Base-by-base conservation (phyloP, 176 grass and related monocot species). In the Aegilops tauschii region DNA sequence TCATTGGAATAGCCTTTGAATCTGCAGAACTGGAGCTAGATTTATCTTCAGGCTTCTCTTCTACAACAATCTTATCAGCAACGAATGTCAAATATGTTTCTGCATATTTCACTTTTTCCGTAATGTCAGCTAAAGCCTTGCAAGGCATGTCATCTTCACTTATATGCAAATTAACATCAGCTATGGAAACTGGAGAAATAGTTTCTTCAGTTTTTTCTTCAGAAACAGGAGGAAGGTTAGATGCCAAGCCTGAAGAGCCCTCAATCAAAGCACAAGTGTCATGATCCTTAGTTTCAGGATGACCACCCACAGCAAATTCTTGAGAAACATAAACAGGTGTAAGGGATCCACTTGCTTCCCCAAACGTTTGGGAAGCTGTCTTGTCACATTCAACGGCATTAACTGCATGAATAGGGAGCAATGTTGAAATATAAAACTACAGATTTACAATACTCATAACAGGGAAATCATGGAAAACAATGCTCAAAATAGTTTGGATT, bases 361-460 rank as follows among this genome's bases (percentile, higher is more conserved):
- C 17, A 71, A 59, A 31, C 11, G 37, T 83, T 76, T 89, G 73
- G 69, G 50, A 36, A 79, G 66, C 54, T 13, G 21, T 73, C 52
- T 74, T 90, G 58, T 90, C 70, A 82, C 59, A 82, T 75, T 65
- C 89, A 82, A 85, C 47, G 62, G 40, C 75, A 77, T 82, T 85
- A 61, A 49, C 92, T 91, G 76, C 77, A 91, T 62, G 35, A 82
- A 65, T 35, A 90, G 47, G 17, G 12, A 82, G 27, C 31, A 70
- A 45, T 64, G 28, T 20, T 88, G 44, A 70, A 45, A 73, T 67
- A 74, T 65, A 50, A 75, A 79, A 77, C 18, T 34, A 71, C n/a
- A 83, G 32, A 20, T 34, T 30, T 72, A 44, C 30, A 77, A 65
- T 52, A 73, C 39, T 80, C 25, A 64, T 28, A 73, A 62, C 11